Base-by-base conservation (phyloP, 805 yeast genomes). In the Sugiyamaella smithiae region DNA sequence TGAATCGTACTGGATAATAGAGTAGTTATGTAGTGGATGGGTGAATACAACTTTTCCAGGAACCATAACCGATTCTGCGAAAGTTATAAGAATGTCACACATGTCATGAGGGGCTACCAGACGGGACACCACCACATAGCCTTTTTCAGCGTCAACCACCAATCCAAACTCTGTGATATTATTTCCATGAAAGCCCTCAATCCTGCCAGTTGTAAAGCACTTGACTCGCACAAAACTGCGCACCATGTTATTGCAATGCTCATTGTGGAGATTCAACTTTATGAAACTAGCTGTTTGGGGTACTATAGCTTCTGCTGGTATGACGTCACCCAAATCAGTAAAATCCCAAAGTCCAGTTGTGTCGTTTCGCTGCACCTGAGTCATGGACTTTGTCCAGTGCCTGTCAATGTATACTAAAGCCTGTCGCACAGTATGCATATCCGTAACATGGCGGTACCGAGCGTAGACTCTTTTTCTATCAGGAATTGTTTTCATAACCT, bases 11-110 rank as follows among this genome's bases (percentile, higher is more conserved):
- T 86, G 79, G 22, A 90, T 73, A 49, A 89, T 79, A 1, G 95
- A 89, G 65, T 85, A 89, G 57, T 89, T 89, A 57, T 84, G 87
- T 31, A 87, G 80, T 28, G 97, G 97, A 63, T 89, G 97, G 60
- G 88, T 69, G 58, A 88, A 90, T 19, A 81, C 81, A 22, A 89
- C 93, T 54, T 80, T 74, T 1, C 84, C 97, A 0, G 95, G 88
- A 11, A 89, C 76, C 55, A 83, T 80, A 19, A 87, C 78, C 0
- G 95, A 84, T 54, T 90, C 96, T 3, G 97, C 96, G 61, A 90
- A 79, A 2, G 90, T 81, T 17, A 90, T 75, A 42, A 79, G 73
- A 20, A 89, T 74, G 64, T 90, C 96, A 56, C 83, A 74, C 57
- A 84, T 66, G 43, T 86, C 95, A 67, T 88, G 95, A 5, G 96